phyloP scores from a whole-genome alignment of 129 eudicot species.

The Escallonia rubra region DNA sequence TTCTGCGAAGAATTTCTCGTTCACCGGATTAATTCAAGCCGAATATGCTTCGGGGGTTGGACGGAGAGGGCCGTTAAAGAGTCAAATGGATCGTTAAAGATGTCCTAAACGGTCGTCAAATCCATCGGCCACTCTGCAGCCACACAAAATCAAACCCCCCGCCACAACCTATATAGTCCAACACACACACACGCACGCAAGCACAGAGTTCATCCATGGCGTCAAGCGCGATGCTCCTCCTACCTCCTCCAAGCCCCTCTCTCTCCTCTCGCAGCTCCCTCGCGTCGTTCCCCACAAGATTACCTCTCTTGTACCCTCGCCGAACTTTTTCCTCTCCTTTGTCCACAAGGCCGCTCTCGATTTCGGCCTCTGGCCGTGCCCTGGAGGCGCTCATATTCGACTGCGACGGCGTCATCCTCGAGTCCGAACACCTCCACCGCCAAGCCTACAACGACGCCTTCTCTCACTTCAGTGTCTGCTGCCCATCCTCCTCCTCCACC shows the following conservation, averaged over 20 bases:
- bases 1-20: too few species aligned
- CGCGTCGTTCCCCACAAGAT: conserved; percentile 13
- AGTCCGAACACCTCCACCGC: conserved; percentile 92
- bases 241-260: conserved; percentile 31
- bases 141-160: conserved; percentile 29
- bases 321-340: conserved; percentile 11
- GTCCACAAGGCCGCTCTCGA: conserved; percentile 14
- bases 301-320: conserved; percentile 11
- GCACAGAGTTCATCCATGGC: conserved; percentile 31
- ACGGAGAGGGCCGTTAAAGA: too few species aligned
- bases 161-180: conserved; percentile 16
- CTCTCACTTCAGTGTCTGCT: conserved; percentile 66
- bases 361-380: conserved; percentile 41
- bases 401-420: conserved; percentile 94
- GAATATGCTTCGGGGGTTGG: too few species aligned
- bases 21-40: too few species aligned
- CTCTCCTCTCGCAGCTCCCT: conserved; percentile 26
- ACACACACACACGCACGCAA: background rate
- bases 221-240: conserved; percentile 23
- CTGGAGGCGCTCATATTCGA: conserved; percentile 87
- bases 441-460: conserved; percentile 96
- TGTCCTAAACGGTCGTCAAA: background rate
- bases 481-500: conserved; percentile 33
- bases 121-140: conserved; percentile 11
- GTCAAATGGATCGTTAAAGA: too few species aligned